phyloP scores from a whole-genome alignment of 2,329 filamentous ascomycete genomes.

The Xylariaceae sp. region DNA sequence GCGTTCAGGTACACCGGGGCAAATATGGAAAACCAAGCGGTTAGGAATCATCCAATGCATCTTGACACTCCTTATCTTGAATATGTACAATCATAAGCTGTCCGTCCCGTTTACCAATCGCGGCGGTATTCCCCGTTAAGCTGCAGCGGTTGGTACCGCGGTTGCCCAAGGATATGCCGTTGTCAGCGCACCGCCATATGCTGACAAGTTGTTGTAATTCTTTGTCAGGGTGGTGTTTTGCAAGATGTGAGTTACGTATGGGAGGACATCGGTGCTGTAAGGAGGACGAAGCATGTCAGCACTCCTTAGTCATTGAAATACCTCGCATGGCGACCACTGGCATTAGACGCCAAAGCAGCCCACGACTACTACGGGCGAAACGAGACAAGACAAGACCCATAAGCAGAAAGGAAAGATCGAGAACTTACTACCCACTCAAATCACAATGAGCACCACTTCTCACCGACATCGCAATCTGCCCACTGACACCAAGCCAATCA shows the following conservation, averaged over 20 bases:
- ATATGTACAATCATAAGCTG: not conserved
- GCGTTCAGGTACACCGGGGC: constrained; percentile 12
- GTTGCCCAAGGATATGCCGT: constrained; percentile 45
- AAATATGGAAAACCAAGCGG: not conserved
- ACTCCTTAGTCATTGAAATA: not conserved
- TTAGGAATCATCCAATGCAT: constrained; percentile 7
- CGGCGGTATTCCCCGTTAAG: no score
- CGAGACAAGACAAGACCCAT: not conserved
- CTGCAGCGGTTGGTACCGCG: constrained; percentile 31
- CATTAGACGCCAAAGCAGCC: no score
- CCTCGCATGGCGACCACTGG: not conserved
- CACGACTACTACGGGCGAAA: not conserved
- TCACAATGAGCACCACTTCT: constrained; percentile 46
- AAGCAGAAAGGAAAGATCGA: not conserved
- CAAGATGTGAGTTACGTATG: constrained; percentile 45
- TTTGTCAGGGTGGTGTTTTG: constrained; percentile 43
- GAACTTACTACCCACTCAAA: constrained; percentile 43
- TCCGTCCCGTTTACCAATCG: not conserved
- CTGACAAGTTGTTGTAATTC: constrained; percentile 42
- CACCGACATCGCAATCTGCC: constrained; percentile 46
- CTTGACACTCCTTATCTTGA: constrained; percentile 6
- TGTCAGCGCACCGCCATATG: constrained; percentile 41
- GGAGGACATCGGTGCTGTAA: constrained; percentile 40
- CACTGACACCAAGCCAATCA: constrained; percentile 48
- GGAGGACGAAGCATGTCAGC: constrained; percentile 7